Evolutionary conservation across 1,139 yeast species (phyloP), one percentile per base, ranked within the genome.

Genomic region (Meyerozyma guilliermondii): DNA sequence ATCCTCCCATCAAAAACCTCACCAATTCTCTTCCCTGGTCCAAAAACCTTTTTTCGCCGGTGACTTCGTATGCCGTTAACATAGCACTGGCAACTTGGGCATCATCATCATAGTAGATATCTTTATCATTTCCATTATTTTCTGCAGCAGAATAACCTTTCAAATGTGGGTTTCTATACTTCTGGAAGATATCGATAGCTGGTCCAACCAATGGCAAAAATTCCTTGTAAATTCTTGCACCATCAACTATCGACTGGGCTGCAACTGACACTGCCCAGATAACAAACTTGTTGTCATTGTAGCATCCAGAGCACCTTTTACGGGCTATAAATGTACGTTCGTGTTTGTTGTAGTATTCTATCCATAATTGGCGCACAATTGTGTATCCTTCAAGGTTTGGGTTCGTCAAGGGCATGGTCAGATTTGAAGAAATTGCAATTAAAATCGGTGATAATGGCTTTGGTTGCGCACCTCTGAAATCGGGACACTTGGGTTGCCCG

Each of bases 1-100:
- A 79, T 9, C 89, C 89, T 5, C 83, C 81, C 80, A 81, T 78
- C 50, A 83, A 63, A 53, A 83, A 83, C 33, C 79, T 60, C 38
- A 76, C 81, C 53, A 81, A 66, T 51, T 79, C 86, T 42, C 79
- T 68, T 7, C 81, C 85, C 54, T 71, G 71, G 50, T 77, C 81
- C 50, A 83, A 65, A 54, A 67, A 80, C 40, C 65, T 63, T 50
- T 65, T 65, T 49, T 81, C 74, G 1, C 78, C 77, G 1, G 88
- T 81, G 20, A 80, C 87, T 53, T 83, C 88, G 54, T 79, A 83
- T 1, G 87, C 87, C 1, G 83, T 74, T 45, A 83, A 65, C 54
- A 81, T 70, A 9, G 84, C 84, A 51, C 83, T 72, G 16, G 86
- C 83, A 13, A 82, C 81, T 56, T 83, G 91, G 4, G 89, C 91